These are phyloP conservation scores for Neopestalotiopsis clavispora DNA, from an alignment of 2,329 filamentous ascomycete genomes.

Conservation along the genomic window DNA sequence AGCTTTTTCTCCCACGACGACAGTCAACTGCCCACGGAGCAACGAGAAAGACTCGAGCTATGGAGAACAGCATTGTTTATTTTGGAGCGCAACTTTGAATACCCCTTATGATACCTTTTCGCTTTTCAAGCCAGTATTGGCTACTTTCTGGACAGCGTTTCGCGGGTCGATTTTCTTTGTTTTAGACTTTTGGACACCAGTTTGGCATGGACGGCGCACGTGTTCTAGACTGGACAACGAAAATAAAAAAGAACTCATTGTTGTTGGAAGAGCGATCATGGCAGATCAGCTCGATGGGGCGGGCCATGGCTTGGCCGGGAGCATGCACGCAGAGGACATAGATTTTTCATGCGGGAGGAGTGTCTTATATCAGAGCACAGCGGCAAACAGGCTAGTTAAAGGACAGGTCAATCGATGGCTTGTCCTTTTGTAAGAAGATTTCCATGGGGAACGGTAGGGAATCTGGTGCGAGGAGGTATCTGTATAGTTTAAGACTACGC, in stretches of 20 bases:
- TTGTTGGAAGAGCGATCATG: not conserved
- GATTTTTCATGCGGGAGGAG: not conserved
- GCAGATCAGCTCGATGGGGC: not conserved
- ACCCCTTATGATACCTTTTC: conserved; percentile 22
- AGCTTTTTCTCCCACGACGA: not conserved
- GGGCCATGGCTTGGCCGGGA: not conserved
- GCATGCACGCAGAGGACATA: not conserved
- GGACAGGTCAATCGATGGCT: not conserved
- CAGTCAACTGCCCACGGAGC: not conserved
- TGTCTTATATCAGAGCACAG: not conserved
- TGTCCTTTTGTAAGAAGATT: not conserved
- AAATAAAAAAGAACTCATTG: not conserved
- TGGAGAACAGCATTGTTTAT: conserved; percentile 9
- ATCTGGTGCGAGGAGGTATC: conserved; percentile 3
- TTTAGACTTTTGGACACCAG: not conserved
- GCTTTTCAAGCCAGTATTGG: not conserved
- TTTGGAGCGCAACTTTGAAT: conserved; percentile 17
- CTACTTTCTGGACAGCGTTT: conserved; percentile 6
- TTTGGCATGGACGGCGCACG: conserved; percentile 5
- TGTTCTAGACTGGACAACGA: conserved; percentile 1
- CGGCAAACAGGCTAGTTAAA: not conserved
- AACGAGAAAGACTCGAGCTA: conserved; percentile 3
- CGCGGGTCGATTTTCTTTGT: not conserved
- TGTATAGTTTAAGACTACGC: conserved; percentile 1
- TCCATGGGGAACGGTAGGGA: not conserved